Evolutionary conservation across 257 asterid species (phyloP).

Genomic region (Nicotiana undulata): DNA sequence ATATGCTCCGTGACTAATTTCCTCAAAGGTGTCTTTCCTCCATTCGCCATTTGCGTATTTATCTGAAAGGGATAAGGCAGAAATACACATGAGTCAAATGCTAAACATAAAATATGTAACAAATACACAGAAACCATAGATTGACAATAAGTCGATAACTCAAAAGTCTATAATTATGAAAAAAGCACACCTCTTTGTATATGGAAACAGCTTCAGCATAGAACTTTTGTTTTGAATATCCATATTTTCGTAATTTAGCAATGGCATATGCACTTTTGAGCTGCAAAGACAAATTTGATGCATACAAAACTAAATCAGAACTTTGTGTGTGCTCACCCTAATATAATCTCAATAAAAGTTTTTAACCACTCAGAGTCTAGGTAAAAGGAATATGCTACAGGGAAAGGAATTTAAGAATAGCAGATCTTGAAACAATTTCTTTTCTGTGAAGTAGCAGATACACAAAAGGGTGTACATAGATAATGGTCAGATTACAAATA

Average conservation of each 20-base stretch:
- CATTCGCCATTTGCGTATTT: slow-evolving; percentile 71
- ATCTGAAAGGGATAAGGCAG: slow-evolving; percentile 39
- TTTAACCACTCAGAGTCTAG: neutral
- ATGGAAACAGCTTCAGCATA: slow-evolving; percentile 62
- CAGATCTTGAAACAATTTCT: neutral
- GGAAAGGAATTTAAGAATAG: neutral
- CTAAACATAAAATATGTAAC: neutral
- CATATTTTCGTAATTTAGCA: slow-evolving; percentile 64
- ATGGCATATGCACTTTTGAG: slow-evolving; percentile 82
- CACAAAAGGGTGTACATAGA: neutral
- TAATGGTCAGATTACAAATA: neutral
- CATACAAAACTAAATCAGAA: slow-evolving; percentile 2
- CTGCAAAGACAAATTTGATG: slow-evolving; percentile 40
- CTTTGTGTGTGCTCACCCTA: neutral
- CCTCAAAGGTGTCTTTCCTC: slow-evolving; percentile 71
- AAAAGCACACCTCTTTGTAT: slow-evolving; percentile 69
- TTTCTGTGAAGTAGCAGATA: neutral
- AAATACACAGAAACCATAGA: neutral
- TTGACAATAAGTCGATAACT: slow-evolving; percentile 9
- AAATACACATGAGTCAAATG: neutral
- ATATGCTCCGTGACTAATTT: slow-evolving; percentile 75
- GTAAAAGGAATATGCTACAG: neutral
- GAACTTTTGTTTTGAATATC: slow-evolving; percentile 72
- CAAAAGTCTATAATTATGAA: slow-evolving; percentile 2
- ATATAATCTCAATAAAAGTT: neutral